These are phyloP conservation scores for Zygosaccharomyces rouxii DNA, from an alignment of 805 yeast genomes.

Conservation along the genomic window DNA sequence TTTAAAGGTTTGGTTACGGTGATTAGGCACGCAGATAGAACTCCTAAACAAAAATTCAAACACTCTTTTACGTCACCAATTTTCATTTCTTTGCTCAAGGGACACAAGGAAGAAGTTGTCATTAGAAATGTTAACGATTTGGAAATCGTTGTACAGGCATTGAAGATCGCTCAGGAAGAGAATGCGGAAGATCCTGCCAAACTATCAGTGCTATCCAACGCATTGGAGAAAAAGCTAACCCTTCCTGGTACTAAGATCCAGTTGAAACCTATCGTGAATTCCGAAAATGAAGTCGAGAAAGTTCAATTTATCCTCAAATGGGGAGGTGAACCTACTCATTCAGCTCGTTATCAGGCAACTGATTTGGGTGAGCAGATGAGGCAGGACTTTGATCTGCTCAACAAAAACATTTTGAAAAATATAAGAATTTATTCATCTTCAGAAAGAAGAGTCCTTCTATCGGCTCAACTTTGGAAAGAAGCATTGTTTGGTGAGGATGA, in stretches of 20 bases:
- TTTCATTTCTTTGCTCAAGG: slow-evolving; percentile 81
- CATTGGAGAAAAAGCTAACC: slow-evolving; percentile 80
- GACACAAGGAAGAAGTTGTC: slow-evolving; percentile 93
- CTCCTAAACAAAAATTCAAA: slow-evolving; percentile 97
- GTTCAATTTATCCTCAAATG: slow-evolving; percentile 94
- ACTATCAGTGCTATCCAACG: slow-evolving; percentile 68
- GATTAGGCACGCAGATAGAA: slow-evolving; percentile 95
- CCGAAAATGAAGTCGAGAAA: slow-evolving; percentile 75
- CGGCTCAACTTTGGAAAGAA: slow-evolving; percentile 82
- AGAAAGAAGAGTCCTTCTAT: slow-evolving; percentile 89
- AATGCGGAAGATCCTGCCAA: slow-evolving; percentile 77
- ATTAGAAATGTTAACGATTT: slow-evolving; percentile 86
- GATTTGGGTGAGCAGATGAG: slow-evolving; percentile 96
- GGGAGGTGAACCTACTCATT: slow-evolving; percentile 99
- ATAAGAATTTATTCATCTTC: slow-evolving; percentile 86
- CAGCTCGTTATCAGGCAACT: slow-evolving; percentile 88
- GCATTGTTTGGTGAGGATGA: slow-evolving; percentile 70
- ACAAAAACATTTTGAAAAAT: slow-evolving; percentile 77
- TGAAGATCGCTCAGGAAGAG: slow-evolving; percentile 73
- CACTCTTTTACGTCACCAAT: slow-evolving; percentile 87
- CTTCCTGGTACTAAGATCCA: slow-evolving; percentile 97
- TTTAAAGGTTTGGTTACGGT: slow-evolving; percentile 89
- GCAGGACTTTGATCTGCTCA: slow-evolving; percentile 82
- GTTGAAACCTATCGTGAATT: slow-evolving; percentile 76
- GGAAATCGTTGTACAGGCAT: slow-evolving; percentile 78